Evolutionary conservation across 805 yeast genomes (phyloP), one percentile per base, ranked within the genome.

Genomic region (Kluyveromyces siamensis): DNA sequence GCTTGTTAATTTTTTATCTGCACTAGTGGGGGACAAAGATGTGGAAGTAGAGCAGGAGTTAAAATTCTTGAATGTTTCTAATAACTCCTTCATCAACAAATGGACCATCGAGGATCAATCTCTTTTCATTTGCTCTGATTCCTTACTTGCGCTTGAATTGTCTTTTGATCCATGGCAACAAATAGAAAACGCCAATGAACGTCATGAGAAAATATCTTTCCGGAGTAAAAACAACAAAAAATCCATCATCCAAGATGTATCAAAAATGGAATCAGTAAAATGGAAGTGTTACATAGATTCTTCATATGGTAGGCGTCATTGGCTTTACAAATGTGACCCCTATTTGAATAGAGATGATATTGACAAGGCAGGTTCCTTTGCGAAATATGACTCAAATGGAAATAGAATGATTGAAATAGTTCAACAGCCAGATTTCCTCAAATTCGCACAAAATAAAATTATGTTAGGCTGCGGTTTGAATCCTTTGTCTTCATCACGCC

Each of bases 241-340:
- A 13, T 54, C 62, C 4, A 37, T 58, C 14, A 51, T 60, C 9
- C 55, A 55, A 47, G 65, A 60, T 47, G 48, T 49, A 14, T 44
- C 57, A 2, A 50, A 52, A 19, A 57, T 58, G 2, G 59, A 57
- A 27, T 18, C 49, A 1, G 53, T 60, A 4, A 63, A 57, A 41
- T 65, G 69, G 69, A 61, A 56, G 49, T 65, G 69, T 48, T 65
- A 61, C 52, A 51, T 65, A 8, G 69, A 62, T 52, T 58, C 64
- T 53, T 72, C 70, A 21, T 70, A 60, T 57, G 95, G 95, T 5
- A 72, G 96, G 52, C 73, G 96, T 52, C 82, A 87, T 11, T 88
- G 96, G 96, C 63, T 88, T 16, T 83, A 80, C 63, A 78, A 75
- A 58, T 66, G 70, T 16, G 71, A 69, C 46, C 59, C 56, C 2